Base-by-base conservation (phyloP, 106 monocot species). In the Iris macrosiphon region DNA sequence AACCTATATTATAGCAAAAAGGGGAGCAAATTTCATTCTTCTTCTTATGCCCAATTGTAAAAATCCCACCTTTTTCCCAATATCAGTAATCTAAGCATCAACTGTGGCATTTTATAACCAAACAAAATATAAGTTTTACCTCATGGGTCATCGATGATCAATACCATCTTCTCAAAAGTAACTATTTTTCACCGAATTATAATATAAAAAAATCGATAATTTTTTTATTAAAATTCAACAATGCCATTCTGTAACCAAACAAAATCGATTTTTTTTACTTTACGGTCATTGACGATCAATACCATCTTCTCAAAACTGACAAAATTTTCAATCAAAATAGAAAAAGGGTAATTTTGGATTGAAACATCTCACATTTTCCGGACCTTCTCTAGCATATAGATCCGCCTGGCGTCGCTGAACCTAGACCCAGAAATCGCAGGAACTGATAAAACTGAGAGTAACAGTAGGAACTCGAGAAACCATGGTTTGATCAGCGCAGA, bases 321-420 rank as follows among this genome's bases (percentile, higher is more conserved):
- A n/a, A n/a, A n/a, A n/a, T n/a, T n/a, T n/a, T n/a, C n/a, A n/a
- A n/a, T n/a, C n/a, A n/a, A n/a, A 31, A 1, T 11, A 52, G 16
- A 14, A 7, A 24, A 29, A 62, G 41, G 9, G 6, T 12, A 34
- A 44, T 15, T 50, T 4, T 16, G 37, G 14, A 24, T 46, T 20
- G n/a, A n/a, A n/a, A n/a, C n/a, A n/a, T 53, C 76, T 64, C 52
- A 77, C 76, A 77, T 77, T n/a, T 59, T 65, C 12, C 76, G 70
- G 43, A 77, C 70, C 64, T 77, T 65, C 31, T 65, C 70, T 43
- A 52, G 15, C 76, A 77, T 70, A 33, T 49, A 50, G 16, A 40
- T 5, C 65, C 34, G 51, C 60, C 51, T 70, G 25, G 34, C 44
- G 15, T 31, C 40, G 23, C 63, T 58, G n/a, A 77, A 77, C 18